A percentile compares a stretch with the other conserved stretches of the same genome.
Conservation (phyloP, 768 basidiomycete genomes). For the Pholiota conissans region DNA sequence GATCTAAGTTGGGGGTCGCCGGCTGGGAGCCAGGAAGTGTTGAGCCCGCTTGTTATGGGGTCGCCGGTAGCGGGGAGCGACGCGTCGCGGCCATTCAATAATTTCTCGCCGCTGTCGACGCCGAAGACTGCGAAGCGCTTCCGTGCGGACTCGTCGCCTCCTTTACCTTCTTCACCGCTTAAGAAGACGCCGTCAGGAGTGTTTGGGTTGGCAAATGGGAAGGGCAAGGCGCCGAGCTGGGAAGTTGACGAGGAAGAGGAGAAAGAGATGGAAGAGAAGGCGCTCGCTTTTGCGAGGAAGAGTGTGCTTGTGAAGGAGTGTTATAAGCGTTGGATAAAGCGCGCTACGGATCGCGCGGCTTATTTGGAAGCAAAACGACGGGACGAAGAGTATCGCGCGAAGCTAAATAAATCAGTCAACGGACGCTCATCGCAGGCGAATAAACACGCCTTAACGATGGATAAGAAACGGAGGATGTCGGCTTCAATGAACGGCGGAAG, state of each 20-base stretch:
- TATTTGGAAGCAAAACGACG: slow-evolving; percentile 64
- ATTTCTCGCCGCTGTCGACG: slow-evolving; percentile 26
- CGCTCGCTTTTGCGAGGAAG: slow-evolving; percentile 40
- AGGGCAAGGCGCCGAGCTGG: slow-evolving; percentile 29
- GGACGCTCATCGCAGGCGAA: neutral
- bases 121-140: slow-evolving; percentile 18
- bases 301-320: slow-evolving; percentile 38
- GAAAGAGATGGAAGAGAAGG: slow-evolving; percentile 40
- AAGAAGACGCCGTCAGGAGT: neutral
- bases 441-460: slow-evolving; percentile 10
- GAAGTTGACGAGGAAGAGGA: slow-evolving; percentile 34
- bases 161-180: neutral
- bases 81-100: slow-evolving; percentile 24
- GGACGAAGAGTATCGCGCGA: slow-evolving; percentile 62
- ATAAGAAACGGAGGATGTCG: slow-evolving; percentile 35
- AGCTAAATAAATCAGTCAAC: slow-evolving; percentile 29
- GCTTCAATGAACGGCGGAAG: slow-evolving; percentile 18
- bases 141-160: slow-evolving; percentile 1
- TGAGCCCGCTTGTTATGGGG: slow-evolving; percentile 43
- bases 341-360: slow-evolving; percentile 43
- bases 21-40: slow-evolving; percentile 31
- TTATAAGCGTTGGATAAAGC: slow-evolving; percentile 49
- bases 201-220: slow-evolving; percentile 17
- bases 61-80: slow-evolving; percentile 26
- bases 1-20: slow-evolving; percentile 3